Base-by-base conservation (phyloP, 768 basidiomycete genomes). In the Hericium alpestre region DNA sequence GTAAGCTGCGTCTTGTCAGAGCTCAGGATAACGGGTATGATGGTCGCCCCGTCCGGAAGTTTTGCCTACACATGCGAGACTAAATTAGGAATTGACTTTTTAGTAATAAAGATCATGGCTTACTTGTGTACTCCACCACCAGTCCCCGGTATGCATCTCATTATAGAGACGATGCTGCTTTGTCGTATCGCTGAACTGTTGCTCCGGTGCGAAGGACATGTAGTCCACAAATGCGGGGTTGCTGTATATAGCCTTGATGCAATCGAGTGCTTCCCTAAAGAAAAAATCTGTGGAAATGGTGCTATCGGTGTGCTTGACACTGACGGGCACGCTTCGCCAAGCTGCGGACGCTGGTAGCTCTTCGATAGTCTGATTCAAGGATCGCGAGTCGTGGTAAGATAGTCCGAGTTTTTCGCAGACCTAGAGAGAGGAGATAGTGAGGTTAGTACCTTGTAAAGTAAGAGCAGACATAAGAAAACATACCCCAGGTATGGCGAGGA, bases 1-100 rank as follows among this genome's bases (percentile, higher is more conserved):
- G 74, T 74, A 0, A 78, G 63, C 53, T 71, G 66, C 0, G 75
- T 79, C 52, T 78, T 79, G 63, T 80, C 76, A 0, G 75, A 70
- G 0, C 75, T 70, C 2, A 80, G 61, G 18, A 80, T 76, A 5
- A 81, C 51, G 0, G 77, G 77, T 0, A 73, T 62, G 4, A 76
- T 65, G 2, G 74, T 70, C 1, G 70, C 71, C 8, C 59, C 62
- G 13, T 1, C 16, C 41, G 63, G 57, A 0, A 43, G 18, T 16
- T 52, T 59, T 1, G 48, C 37, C 47, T 55, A 16, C 8, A 40
- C 39, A 40, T 8, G n/a, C n/a, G n/a, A n/a, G n/a, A n/a, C n/a
- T n/a, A n/a, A n/a, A n/a, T n/a, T n/a, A n/a, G n/a, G n/a, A n/a
- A n/a, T n/a, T n/a, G n/a, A n/a, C n/a, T n/a, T n/a, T n/a, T n/a